These are phyloP conservation scores for Casaregolazyma lundiana DNA, from an alignment of 1,139 yeast species.

Conservation along the genomic window DNA sequence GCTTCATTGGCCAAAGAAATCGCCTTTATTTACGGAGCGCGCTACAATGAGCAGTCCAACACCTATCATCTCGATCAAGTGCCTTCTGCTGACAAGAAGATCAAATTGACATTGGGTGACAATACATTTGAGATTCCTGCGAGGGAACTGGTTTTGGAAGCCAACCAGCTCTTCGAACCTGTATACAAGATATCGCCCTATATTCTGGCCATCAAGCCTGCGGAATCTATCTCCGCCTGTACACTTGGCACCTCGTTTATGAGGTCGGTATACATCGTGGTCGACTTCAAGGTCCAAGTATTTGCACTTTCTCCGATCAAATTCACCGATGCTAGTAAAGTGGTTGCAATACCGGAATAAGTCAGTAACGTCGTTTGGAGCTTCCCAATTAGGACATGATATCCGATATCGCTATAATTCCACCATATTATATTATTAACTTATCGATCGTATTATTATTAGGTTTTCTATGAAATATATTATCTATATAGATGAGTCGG, in stretches of 20 bases:
- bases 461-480: no score
- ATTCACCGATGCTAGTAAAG: slow-evolving; percentile 3
- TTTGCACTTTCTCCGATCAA: slow-evolving; percentile 63
- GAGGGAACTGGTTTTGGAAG: slow-evolving; percentile 27
- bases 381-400: no score
- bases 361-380: no score
- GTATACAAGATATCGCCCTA: slow-evolving; percentile 12
- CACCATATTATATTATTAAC: no score
- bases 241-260: slow-evolving; percentile 73
- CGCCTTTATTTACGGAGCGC: slow-evolving; percentile 24
- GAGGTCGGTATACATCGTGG: slow-evolving; percentile 71
- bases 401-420: no score
- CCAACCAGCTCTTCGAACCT: slow-evolving; percentile 12
- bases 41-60: slow-evolving; percentile 18
- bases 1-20: slow-evolving; percentile 21
- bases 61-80: slow-evolving; percentile 22
- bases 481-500: no score
- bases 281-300: slow-evolving; percentile 62
- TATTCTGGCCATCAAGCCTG: slow-evolving; percentile 27
- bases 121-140: slow-evolving; percentile 26
- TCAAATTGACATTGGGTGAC: slow-evolving; percentile 29
- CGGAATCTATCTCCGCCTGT: slow-evolving; percentile 20
- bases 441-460: no score
- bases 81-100: slow-evolving; percentile 31
- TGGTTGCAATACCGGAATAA: no score